These are phyloP conservation scores for Pestalotiopsis sp. DNA, from an alignment of 2,329 filamentous ascomycete species.

Conservation along the genomic window DNA sequence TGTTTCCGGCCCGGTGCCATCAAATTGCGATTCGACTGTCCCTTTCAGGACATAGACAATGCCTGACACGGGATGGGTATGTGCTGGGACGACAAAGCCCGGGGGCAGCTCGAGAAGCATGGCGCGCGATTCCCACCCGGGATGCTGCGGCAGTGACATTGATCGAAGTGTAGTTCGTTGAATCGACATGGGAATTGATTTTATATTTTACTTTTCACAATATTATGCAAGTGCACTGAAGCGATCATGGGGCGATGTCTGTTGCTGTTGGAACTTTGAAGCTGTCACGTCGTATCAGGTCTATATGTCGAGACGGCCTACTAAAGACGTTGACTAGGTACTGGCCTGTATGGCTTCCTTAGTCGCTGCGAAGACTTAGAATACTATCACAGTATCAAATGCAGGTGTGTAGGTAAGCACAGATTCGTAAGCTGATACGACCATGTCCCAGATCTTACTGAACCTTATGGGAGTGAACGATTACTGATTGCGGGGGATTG, in stretches of 20 bases:
- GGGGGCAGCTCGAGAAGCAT: neutral
- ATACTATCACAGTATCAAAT: no score
- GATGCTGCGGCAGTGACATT: neutral
- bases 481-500: neutral
- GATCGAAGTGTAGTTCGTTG: neutral
- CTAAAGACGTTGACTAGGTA: no score
- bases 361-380: no score
- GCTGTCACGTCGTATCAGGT: no score
- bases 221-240: neutral
- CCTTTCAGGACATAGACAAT: neutral
- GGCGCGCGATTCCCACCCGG: neutral
- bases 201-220: neutral
- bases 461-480: neutral
- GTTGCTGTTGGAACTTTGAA: neutral
- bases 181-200: neutral
- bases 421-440: neutral
- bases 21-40: neutral
- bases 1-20: neutral
- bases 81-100: neutral
- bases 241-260: neutral
- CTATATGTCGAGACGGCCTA: no score
- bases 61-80: neutral
- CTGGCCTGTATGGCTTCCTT: no score
- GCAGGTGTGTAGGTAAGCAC: no score
- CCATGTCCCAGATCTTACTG: neutral